Conservation (phyloP, 208 protist genomes). For the Naegleria lovaniensis region DNA sequence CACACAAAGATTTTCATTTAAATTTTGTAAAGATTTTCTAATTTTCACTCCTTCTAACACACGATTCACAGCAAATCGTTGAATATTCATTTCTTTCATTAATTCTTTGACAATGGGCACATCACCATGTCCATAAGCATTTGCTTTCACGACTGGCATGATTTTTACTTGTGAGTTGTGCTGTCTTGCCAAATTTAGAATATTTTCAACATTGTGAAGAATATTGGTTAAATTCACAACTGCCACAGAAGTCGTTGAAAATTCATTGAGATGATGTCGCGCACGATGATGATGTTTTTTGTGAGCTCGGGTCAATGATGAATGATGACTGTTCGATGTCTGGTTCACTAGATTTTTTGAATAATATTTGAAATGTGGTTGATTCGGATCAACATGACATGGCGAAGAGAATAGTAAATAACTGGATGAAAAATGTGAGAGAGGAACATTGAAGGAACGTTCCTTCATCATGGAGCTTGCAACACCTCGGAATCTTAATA, state of each 20-base stretch:
- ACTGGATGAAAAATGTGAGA: too few relatives aligned
- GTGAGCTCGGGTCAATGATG: too few relatives aligned
- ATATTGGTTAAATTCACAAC: not conserved
- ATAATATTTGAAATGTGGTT: too few relatives aligned
- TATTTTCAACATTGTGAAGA: not conserved
- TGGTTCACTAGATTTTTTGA: too few relatives aligned
- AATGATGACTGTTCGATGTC: too few relatives aligned
- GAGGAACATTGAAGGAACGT: too few relatives aligned
- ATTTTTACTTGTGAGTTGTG: not conserved
- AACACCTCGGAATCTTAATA: too few relatives aligned
- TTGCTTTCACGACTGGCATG: not conserved
- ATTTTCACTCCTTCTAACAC: not conserved
- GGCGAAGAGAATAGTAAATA: too few relatives aligned
- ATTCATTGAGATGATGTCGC: not conserved
- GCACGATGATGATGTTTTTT: too few relatives aligned
- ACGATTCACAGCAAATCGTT: conserved; percentile 15
- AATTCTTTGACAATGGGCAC: not conserved
- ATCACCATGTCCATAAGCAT: conserved; percentile 7
- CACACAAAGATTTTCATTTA: not conserved
- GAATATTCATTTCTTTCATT: not conserved
- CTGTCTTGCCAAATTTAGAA: not conserved
- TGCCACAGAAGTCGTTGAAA: not conserved
- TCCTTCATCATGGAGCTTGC: too few relatives aligned
- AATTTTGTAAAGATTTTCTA: not conserved
- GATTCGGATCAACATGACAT: too few relatives aligned